Conservation (phyloP, 306 rosid species). For the Neltuma alba region DNA sequence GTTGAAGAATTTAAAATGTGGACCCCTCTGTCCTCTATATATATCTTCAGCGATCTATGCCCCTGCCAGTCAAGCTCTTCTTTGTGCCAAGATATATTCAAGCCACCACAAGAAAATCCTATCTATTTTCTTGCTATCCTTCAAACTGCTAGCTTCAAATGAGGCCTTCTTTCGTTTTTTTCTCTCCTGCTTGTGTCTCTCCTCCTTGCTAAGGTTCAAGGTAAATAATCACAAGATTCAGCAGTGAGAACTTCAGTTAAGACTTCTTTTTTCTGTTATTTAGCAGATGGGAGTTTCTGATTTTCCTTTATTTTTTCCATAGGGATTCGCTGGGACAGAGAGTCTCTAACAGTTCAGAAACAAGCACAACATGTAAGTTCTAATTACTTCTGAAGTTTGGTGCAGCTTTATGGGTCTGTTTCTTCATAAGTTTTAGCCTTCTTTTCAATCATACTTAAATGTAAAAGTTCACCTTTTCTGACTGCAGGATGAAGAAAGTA, state of each 20-base stretch:
- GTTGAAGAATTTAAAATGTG: constrained; percentile 47
- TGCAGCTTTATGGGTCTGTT: constrained; percentile 4
- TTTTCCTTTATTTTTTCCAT: constrained; percentile 20
- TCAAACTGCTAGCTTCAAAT: constrained; percentile 45
- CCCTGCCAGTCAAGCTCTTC: constrained; percentile 37
- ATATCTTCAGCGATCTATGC: constrained; percentile 38
- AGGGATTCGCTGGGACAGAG: constrained; percentile 77
- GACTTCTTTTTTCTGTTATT: background rate
- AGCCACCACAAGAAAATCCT: constrained; percentile 26
- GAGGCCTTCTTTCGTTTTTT: constrained; percentile 48
- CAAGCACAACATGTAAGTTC: constrained; percentile 51
- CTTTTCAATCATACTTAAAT: background rate
- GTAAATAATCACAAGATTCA: constrained; percentile 41
- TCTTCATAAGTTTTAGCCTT: background rate
- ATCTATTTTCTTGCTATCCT: constrained; percentile 11
- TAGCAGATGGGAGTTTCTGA: constrained; percentile 12
- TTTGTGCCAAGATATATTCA: background rate
- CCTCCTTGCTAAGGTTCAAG: constrained; percentile 60
- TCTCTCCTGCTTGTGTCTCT: constrained; percentile 64
- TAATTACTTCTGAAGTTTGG: constrained; percentile 24
- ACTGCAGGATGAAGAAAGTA: constrained; percentile 47
- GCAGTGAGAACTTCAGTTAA: constrained; percentile 2
- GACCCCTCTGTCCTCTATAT: constrained; percentile 40
- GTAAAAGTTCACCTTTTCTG: constrained; percentile 21
- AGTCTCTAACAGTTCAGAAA: constrained; percentile 37